A percentile compares a stretch with the other conserved stretches of the same genome.
Evolutionary conservation across 768 basidiomycete genomes (phyloP).

Genomic region (Boletus reticulatus): DNA sequence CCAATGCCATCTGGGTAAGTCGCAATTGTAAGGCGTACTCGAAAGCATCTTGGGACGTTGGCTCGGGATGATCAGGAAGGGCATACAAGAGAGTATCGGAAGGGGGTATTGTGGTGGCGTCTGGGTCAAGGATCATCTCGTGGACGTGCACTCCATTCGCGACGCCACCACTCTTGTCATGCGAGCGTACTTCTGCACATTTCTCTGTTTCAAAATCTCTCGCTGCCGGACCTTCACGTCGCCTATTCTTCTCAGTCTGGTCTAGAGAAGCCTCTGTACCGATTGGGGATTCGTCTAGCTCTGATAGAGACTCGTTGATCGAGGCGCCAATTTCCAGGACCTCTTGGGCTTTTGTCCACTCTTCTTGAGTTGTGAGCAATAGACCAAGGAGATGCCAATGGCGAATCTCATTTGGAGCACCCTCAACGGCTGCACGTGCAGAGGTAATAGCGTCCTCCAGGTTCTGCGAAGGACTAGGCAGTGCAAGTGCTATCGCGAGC

Average conservation of each 20-base stretch:
- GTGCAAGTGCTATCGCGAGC: slow-evolving; percentile 71
- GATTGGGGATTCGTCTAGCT: slow-evolving; percentile 34
- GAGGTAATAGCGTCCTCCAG: slow-evolving; percentile 64
- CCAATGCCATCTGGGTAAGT: slow-evolving; percentile 79
- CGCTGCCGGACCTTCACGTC: not conserved
- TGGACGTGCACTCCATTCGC: slow-evolving; percentile 11
- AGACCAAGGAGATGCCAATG: slow-evolving; percentile 93
- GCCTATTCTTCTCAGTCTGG: slow-evolving; percentile 4
- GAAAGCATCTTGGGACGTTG: slow-evolving; percentile 59
- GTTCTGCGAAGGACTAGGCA: slow-evolving; percentile 61
- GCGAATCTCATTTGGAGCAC: slow-evolving; percentile 57
- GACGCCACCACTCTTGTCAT: not conserved
- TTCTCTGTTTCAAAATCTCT: slow-evolving; percentile 17
- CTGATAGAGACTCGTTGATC: slow-evolving; percentile 44
- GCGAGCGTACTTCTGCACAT: not conserved
- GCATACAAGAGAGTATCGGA: slow-evolving; percentile 43
- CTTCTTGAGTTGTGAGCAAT: slow-evolving; percentile 71
- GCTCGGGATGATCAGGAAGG: slow-evolving; percentile 45
- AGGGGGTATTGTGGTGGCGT: slow-evolving; percentile 36
- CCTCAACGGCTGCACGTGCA: slow-evolving; percentile 73
- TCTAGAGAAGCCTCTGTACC: slow-evolving; percentile 18
- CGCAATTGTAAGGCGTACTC: slow-evolving; percentile 81
- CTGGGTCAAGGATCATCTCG: slow-evolving; percentile 29
- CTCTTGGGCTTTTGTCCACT: slow-evolving; percentile 74
- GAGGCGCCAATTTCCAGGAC: slow-evolving; percentile 77